Percentiles rank a stretch among this genome's conserved stretches.
Conservation (phyloP, 768 basidiomycete species). For the Phylloporus arenicola region DNA sequence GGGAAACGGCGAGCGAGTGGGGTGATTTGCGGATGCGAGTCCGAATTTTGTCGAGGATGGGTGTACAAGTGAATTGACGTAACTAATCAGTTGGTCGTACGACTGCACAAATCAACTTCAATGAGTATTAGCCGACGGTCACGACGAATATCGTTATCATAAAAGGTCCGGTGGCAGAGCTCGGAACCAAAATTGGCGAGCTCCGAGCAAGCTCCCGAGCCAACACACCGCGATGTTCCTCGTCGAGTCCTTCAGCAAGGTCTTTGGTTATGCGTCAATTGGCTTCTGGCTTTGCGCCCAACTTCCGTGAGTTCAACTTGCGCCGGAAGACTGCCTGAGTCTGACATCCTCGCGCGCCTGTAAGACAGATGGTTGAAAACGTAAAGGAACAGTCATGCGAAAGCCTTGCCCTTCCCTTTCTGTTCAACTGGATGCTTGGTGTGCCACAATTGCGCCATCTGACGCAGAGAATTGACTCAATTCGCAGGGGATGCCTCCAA, state of each 20-base stretch:
- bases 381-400: constrained; percentile 71
- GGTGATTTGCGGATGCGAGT: constrained; percentile 35
- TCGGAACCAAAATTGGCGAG: too few species aligned
- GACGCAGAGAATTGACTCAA: constrained; percentile 5
- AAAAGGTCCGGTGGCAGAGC: not conserved
- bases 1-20: too few species aligned
- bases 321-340: not conserved
- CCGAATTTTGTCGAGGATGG: constrained; percentile 36
- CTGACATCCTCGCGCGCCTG: constrained; percentile 1
- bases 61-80: constrained; percentile 8
- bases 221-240: constrained; percentile 9
- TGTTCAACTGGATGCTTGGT: constrained; percentile 92
- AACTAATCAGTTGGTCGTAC: not conserved
- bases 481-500: constrained; percentile 84
- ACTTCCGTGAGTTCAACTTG: constrained; percentile 62
- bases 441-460: constrained; percentile 23
- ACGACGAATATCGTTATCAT: not conserved
- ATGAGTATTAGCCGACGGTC: too few species aligned
- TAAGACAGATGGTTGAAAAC: constrained; percentile 83
- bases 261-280: constrained; percentile 69
- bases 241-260: constrained; percentile 44
- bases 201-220: not conserved
- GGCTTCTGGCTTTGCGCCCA: constrained; percentile 82
- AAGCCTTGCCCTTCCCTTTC: constrained; percentile 88
- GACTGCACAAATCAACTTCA: too few species aligned